Conservation (phyloP, 208 protist species). For the Giardia duodenalis region DNA sequence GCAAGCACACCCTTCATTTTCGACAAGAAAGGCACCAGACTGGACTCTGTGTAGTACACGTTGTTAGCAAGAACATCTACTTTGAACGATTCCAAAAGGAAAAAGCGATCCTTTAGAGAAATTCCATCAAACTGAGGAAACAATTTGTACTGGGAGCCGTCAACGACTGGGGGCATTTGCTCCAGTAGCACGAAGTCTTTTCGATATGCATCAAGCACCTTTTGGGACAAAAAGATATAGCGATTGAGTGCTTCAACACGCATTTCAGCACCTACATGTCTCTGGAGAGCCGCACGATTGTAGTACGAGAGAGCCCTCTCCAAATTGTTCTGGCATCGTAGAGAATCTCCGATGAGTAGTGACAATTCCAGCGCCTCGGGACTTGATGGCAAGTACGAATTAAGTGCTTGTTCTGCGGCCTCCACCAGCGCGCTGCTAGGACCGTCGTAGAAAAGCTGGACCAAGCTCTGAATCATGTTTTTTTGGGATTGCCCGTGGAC, state of each 20-base stretch:
- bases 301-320: background rate
- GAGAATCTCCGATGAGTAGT: background rate
- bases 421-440: background rate
- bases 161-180: background rate
- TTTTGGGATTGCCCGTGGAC: too few relatives aligned
- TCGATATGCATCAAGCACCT: background rate
- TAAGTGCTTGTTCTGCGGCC: background rate
- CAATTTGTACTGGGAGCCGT: background rate
- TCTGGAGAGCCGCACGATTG: background rate
- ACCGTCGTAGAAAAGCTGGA: background rate
- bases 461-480: too few relatives aligned
- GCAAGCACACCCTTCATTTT: background rate
- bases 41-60: background rate
- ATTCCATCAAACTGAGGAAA: background rate
- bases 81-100: background rate
- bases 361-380: background rate
- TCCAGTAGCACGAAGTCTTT: background rate
- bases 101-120: background rate
- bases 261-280: background rate
- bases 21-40: background rate
- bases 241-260: background rate
- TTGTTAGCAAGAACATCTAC: background rate
- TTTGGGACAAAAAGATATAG: background rate
- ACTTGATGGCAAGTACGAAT: background rate
- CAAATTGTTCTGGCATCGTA: background rate